Evolutionary conservation across 129 eudicot species (phyloP).

Genomic region (Tagetes patula): DNA sequence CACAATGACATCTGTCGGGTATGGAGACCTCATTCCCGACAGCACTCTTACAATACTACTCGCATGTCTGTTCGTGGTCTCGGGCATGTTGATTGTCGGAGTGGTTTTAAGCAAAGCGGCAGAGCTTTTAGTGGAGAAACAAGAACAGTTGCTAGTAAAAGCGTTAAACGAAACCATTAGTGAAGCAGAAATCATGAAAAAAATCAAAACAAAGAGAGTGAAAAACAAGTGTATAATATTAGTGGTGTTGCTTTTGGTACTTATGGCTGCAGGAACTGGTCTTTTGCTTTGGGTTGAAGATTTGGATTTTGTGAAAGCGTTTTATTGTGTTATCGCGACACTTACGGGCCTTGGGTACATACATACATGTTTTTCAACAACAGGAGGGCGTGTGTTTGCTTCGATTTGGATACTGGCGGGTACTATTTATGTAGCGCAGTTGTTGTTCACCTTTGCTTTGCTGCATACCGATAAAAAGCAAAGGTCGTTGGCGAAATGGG

Average conservation of each 20-base stretch:
- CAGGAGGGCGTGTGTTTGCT: constrained; percentile 83
- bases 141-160: constrained; percentile 57
- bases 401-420: constrained; percentile 73
- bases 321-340: constrained; percentile 76
- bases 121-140: constrained; percentile 78
- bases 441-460: constrained; percentile 68
- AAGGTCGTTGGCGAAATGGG: constrained; percentile 53
- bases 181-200: constrained; percentile 49
- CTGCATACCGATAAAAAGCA: constrained; percentile 62
- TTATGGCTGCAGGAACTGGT: constrained; percentile 56
- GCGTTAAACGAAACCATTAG: constrained; percentile 56
- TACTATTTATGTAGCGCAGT: constrained; percentile 83
- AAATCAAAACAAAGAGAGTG: constrained; percentile 56
- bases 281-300: constrained; percentile 58
- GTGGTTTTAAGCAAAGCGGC: constrained; percentile 68
- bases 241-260: constrained; percentile 45
- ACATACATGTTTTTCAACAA: constrained; percentile 74
- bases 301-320: constrained; percentile 61
- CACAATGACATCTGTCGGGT: constrained; percentile 90
- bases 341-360: constrained; percentile 90
- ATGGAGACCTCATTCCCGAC: constrained; percentile 77
- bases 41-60: constrained; percentile 59
- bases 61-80: constrained; percentile 74
- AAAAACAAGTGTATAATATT: constrained; percentile 58
- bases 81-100: constrained; percentile 64